A percentile compares a stretch with the other conserved stretches of the same genome.
Evolutionary conservation across 148 eudicot genomes (phyloP).

Genomic region (Fagopyrum homotropicum): DNA sequence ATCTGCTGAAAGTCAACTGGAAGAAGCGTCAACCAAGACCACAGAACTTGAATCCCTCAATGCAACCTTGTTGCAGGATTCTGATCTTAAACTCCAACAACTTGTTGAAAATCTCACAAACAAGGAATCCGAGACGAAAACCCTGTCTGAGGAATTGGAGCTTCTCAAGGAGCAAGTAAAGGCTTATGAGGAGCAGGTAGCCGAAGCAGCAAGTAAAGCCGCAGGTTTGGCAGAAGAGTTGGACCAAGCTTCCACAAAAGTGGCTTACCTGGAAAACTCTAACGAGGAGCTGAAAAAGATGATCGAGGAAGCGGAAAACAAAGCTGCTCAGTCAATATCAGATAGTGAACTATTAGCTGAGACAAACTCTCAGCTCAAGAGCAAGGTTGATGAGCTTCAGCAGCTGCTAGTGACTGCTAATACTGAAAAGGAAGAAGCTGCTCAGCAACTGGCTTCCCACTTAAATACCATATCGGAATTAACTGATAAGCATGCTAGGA

Average conservation of each 20-base stretch:
- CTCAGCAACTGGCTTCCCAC: constrained; percentile 64
- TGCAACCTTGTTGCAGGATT: constrained; percentile 30
- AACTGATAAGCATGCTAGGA: constrained; percentile 57
- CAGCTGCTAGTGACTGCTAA: constrained; percentile 31
- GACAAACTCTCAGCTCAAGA: constrained; percentile 56
- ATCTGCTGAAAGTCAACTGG: constrained; percentile 39
- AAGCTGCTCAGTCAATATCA: constrained; percentile 43
- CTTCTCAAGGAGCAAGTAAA: constrained; percentile 49
- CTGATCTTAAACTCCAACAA: constrained; percentile 44
- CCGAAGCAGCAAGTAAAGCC: constrained; percentile 43
- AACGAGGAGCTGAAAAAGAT: constrained; percentile 57
- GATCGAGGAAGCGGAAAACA: constrained; percentile 51
- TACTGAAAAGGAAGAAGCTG: constrained; percentile 57
- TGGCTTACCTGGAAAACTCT: constrained; percentile 40
- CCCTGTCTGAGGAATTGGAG: constrained; percentile 44
- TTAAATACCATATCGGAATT: constrained; percentile 57
- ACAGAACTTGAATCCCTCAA: constrained; percentile 41
- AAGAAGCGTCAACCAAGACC: constrained; percentile 30
- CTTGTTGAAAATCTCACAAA: constrained; percentile 26
- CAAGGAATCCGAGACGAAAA: constrained; percentile 57
- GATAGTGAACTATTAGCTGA: constrained; percentile 58
- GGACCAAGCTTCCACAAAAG: constrained; percentile 29
- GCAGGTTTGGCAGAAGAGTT: constrained; percentile 43
- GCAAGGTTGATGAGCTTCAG: constrained; percentile 60
- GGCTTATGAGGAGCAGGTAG: constrained; percentile 46